A percentile compares a stretch with the other conserved stretches of the same genome.
Conservation (phyloP, 2,329 filamentous ascomycete genomes). For the Nothophoma quercina region DNA sequence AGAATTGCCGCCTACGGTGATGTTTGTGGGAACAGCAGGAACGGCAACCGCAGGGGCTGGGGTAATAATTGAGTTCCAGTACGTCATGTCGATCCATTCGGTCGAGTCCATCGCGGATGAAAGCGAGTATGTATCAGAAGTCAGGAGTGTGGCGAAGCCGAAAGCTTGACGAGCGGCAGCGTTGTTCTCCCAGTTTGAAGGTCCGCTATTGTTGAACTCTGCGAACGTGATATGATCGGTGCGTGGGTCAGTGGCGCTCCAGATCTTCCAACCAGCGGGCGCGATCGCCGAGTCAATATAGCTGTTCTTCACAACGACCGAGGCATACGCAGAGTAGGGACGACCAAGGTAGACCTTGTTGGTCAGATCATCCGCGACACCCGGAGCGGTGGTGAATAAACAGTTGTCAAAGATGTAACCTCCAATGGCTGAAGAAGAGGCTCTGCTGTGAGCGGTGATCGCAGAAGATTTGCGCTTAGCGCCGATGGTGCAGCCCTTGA, state of each 20-base stretch:
- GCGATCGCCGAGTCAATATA: constrained; percentile 63
- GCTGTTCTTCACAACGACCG: constrained; percentile 59
- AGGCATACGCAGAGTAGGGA: constrained; percentile 58
- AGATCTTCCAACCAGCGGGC: constrained; percentile 63
- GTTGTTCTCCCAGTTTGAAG: constrained; percentile 47
- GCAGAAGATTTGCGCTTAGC: constrained; percentile 47
- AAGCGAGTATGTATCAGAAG: constrained; percentile 46
- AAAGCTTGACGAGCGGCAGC: constrained; percentile 47
- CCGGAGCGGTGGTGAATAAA: constrained; percentile 51
- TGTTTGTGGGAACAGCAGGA: constrained; percentile 30
- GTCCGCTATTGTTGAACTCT: constrained; percentile 66
- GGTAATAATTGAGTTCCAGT: constrained; percentile 48
- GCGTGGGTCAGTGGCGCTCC: constrained; percentile 58
- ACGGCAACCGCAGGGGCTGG: constrained; percentile 33
- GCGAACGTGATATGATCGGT: constrained; percentile 62
- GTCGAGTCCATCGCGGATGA: constrained; percentile 47
- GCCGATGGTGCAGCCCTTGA: constrained; percentile 57
- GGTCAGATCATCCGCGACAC: constrained; percentile 40
- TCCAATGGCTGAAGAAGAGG: constrained; percentile 35
- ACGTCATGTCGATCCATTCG: constrained; percentile 52
- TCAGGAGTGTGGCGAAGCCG: constrained; percentile 44
- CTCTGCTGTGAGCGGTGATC: constrained; percentile 36
- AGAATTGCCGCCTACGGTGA: constrained; percentile 30
- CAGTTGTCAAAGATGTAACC: constrained; percentile 64
- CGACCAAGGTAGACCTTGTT: constrained; percentile 58